Percentiles rank a stretch among this genome's conserved stretches.
Conservation (phyloP, 495 filamentous ascomycete species). For the Ramalina intermedia region DNA sequence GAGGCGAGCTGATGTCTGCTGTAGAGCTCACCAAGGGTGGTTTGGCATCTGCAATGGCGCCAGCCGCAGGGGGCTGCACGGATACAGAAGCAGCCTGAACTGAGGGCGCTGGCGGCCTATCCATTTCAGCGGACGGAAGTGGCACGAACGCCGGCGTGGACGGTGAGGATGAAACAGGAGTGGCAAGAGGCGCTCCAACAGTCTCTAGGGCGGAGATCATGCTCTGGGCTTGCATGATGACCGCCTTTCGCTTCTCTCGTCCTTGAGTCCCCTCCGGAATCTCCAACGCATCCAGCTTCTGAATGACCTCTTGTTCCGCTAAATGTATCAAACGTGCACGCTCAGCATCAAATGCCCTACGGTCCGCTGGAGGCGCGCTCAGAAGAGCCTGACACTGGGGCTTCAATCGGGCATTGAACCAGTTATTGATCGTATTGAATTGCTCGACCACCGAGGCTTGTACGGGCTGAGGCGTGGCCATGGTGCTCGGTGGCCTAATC, state of each 20-base stretch:
- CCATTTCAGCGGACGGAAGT: too few relatives aligned
- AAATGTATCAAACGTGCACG: not conserved
- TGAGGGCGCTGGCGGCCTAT: too few relatives aligned
- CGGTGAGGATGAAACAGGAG: too few relatives aligned
- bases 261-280: slow-evolving; percentile 1
- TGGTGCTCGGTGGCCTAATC: too few relatives aligned
- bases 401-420: not conserved
- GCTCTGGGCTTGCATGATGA: slow-evolving; percentile 3
- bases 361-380: not conserved
- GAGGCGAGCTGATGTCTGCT: not conserved
- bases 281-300: not conserved
- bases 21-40: not conserved
- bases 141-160: too few relatives aligned
- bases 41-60: not conserved
- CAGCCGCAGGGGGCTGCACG: not conserved
- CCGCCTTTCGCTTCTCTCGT: not conserved
- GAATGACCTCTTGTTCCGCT: not conserved
- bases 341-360: not conserved
- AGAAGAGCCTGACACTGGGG: not conserved
- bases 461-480: too few relatives aligned
- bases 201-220: slow-evolving; percentile 1
- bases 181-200: not conserved
- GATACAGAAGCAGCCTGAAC: too few relatives aligned
- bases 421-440: too few relatives aligned
- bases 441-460: too few relatives aligned